phyloP scores from a whole-genome alignment of 768 basidiomycete species.

The Dentipellis sp. region DNA sequence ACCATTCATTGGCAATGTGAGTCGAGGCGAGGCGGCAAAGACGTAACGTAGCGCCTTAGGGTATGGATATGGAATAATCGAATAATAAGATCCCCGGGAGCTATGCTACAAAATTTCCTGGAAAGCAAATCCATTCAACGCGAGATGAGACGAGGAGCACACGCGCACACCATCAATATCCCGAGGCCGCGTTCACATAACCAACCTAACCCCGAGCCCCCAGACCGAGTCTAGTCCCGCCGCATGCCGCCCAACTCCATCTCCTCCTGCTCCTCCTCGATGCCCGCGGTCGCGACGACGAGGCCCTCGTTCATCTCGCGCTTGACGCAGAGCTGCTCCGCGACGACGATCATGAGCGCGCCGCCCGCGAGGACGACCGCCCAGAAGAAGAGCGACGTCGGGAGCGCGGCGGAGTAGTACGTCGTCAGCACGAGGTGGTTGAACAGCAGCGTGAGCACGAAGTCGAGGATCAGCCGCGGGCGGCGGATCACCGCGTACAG shows the following conservation, averaged over 20 bases:
- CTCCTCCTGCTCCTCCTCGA: slow-evolving; percentile 46
- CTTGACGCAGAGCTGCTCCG: slow-evolving; percentile 87
- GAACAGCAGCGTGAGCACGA: slow-evolving; percentile 82
- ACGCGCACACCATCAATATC: too few relatives aligned
- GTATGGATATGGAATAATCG: too few relatives aligned
- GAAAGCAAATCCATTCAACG: neutral
- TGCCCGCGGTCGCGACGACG: slow-evolving; percentile 34
- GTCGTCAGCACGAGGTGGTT: slow-evolving; percentile 91
- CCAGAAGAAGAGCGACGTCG: slow-evolving; percentile 94
- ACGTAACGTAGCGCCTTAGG: too few relatives aligned
- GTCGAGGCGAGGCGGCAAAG: too few relatives aligned
- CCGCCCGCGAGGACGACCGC: slow-evolving; percentile 62
- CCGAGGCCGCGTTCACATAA: too few relatives aligned
- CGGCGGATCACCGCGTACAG: slow-evolving; percentile 82
- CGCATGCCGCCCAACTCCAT: slow-evolving; percentile 43
- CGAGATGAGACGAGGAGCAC: neutral
- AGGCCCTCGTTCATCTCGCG: slow-evolving; percentile 87
- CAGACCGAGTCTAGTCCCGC: slow-evolving; percentile 32
- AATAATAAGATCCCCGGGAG: neutral
- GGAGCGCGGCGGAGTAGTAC: slow-evolving; percentile 77
- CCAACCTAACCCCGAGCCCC: too few relatives aligned
- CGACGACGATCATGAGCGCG: slow-evolving; percentile 64
- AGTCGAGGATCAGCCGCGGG: slow-evolving; percentile 93
- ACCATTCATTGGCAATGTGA: too few relatives aligned
- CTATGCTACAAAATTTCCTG: neutral